These are phyloP conservation scores for Cucurbita moschata DNA, from an alignment of 306 rosid species.

Conservation along the genomic window DNA sequence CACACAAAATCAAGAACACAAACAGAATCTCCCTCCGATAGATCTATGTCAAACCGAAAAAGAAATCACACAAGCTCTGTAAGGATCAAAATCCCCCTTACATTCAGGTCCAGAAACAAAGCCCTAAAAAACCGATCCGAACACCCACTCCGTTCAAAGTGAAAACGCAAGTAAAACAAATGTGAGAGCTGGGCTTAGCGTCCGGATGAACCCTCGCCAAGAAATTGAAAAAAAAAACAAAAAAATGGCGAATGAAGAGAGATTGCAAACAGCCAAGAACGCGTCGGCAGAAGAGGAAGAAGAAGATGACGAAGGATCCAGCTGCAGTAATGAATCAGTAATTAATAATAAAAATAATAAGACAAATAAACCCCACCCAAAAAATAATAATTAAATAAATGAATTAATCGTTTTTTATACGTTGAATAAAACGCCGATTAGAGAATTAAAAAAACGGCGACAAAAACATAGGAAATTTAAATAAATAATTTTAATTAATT, in stretches of 20 bases:
- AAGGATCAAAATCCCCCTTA: not conserved
- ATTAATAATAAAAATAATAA: not conserved
- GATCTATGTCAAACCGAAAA: conserved; percentile 13
- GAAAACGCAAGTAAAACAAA: not conserved
- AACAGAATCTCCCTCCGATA: conserved; percentile 34
- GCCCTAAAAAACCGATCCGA: conserved; percentile 13
- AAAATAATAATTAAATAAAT: not conserved
- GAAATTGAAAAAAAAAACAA: not conserved
- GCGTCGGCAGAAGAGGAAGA: not conserved
- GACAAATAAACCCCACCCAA: not conserved
- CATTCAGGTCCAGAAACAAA: conserved; percentile 18
- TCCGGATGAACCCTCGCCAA: not conserved
- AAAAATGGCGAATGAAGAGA: not conserved
- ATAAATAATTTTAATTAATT: too few species aligned
- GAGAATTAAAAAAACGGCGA: not conserved
- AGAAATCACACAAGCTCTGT: not conserved
- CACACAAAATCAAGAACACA: not conserved
- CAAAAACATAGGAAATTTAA: not conserved
- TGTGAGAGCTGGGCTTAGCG: not conserved
- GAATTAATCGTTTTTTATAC: not conserved
- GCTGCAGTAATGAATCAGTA: conserved; percentile 2
- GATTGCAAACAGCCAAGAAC: not conserved
- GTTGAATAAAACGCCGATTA: not conserved
- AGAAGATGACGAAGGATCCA: conserved; percentile 2
- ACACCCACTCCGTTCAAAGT: not conserved